Conservation (phyloP, 164 flowering plant genomes). For the Vitis amurensis region DNA sequence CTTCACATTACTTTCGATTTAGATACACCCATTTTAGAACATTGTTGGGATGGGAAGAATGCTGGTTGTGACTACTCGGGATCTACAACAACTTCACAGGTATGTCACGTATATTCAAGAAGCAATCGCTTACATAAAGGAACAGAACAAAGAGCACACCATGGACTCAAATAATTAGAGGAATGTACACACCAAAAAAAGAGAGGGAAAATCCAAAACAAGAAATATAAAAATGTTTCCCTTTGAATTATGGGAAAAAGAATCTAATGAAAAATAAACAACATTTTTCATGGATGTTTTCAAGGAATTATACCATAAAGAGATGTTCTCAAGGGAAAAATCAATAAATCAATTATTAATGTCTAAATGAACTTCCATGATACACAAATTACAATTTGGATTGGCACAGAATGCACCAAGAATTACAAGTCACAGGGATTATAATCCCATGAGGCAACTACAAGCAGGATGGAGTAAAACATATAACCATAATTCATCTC, state of each 20-base stretch:
- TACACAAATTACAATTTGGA: constrained; percentile 62
- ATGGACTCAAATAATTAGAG: constrained; percentile 19
- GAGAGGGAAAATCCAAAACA: neutral
- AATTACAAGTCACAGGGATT: constrained; percentile 45
- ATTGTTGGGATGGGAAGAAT: constrained; percentile 24
- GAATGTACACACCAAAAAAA: constrained; percentile 9
- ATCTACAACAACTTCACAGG: constrained; percentile 24
- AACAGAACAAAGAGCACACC: constrained; percentile 7
- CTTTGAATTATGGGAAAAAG: neutral
- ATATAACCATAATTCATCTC: constrained; percentile 21
- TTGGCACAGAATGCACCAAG: constrained; percentile 46
- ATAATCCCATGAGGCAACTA: constrained; percentile 34
- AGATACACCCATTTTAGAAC: constrained; percentile 26
- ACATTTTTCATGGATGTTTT: constrained; percentile 7
- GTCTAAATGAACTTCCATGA: constrained; percentile 57
- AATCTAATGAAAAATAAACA: neutral
- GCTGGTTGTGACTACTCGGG: constrained; percentile 24
- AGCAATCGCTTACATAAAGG: neutral
- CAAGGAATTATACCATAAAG: constrained; percentile 4
- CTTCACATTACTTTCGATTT: constrained; percentile 31
- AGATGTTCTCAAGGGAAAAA: constrained; percentile 36
- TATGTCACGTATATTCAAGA: constrained; percentile 17
- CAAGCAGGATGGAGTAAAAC: constrained; percentile 35
- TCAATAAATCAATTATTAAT: constrained; percentile 61
- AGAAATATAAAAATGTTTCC: neutral